phyloP scores from a whole-genome alignment of 257 asterid species.

The Plectranthus barbatus region DNA sequence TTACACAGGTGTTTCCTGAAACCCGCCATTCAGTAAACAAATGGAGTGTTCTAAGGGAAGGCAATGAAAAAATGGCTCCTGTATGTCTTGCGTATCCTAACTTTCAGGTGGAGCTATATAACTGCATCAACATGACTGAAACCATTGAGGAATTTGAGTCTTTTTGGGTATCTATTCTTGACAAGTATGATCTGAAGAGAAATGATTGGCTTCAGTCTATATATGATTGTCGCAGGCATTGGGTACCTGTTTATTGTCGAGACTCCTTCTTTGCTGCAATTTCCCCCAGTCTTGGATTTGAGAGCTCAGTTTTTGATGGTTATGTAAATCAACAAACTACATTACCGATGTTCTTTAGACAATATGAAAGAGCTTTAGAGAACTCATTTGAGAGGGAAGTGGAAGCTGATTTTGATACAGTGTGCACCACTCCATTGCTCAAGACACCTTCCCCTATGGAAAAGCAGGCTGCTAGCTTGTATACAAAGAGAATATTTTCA shows the following conservation, averaged over 20 bases:
- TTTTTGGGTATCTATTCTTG: constrained; percentile 57
- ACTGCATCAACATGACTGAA: constrained; percentile 73
- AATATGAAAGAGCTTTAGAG: constrained; percentile 76
- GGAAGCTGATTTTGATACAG: constrained; percentile 76
- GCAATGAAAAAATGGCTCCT: constrained; percentile 63
- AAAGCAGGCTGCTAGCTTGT: constrained; percentile 67
- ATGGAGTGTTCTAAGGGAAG: constrained; percentile 81
- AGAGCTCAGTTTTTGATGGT: constrained; percentile 74
- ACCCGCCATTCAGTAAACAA: constrained; percentile 61
- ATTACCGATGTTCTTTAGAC: constrained; percentile 61
- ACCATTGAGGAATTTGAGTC: constrained; percentile 83
- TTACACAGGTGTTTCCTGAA: constrained; percentile 61
- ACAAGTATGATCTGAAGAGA: constrained; percentile 60
- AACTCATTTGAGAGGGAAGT: constrained; percentile 50
- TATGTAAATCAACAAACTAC: constrained; percentile 70
- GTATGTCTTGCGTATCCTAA: constrained; percentile 58
- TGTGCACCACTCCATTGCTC: constrained; percentile 58
- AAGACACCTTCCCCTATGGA: constrained; percentile 98
- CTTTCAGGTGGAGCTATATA: constrained; percentile 71
- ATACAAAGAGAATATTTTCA: constrained; percentile 66
- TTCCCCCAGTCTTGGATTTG: constrained; percentile 40
- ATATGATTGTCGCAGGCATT: constrained; percentile 58
- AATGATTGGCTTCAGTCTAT: constrained; percentile 87
- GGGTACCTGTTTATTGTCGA: constrained; percentile 91
- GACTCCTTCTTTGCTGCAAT: constrained; percentile 69